Evolutionary conservation across 495 filamentous ascomycete species (phyloP).

Genomic region (Pyrenopolyporus hunteri): DNA sequence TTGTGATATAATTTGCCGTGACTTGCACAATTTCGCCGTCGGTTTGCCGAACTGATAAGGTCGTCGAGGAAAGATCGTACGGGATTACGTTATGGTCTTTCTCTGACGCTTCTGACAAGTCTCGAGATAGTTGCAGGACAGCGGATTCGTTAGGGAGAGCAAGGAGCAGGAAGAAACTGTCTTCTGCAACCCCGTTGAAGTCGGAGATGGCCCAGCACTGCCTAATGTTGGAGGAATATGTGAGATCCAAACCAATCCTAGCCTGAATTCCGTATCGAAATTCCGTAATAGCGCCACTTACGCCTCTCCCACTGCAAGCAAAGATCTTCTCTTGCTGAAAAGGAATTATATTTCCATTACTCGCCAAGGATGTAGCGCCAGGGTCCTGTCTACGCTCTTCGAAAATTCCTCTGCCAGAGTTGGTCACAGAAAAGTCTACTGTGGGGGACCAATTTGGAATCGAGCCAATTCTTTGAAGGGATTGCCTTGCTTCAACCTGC

Average conservation of each 20-base stretch:
- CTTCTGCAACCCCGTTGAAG: slow-evolving; percentile 13
- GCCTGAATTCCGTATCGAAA: slow-evolving; percentile 75
- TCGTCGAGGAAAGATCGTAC: slow-evolving; percentile 59
- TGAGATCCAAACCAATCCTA: slow-evolving; percentile 62
- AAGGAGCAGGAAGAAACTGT: slow-evolving; percentile 53
- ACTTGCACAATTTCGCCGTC: slow-evolving; percentile 57
- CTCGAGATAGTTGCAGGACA: slow-evolving; percentile 46
- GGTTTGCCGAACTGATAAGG: slow-evolving; percentile 56
- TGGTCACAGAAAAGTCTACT: slow-evolving; percentile 68
- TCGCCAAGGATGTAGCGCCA: background rate
- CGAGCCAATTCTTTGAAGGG: slow-evolving; percentile 53
- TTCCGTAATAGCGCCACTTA: slow-evolving; percentile 69
- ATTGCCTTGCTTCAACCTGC: slow-evolving; percentile 50
- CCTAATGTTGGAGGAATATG: slow-evolving; percentile 49
- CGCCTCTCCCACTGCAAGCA: slow-evolving; percentile 62
- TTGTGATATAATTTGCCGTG: slow-evolving; percentile 56
- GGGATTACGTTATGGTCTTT: slow-evolving; percentile 47
- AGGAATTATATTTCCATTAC: slow-evolving; percentile 9
- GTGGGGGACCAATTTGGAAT: slow-evolving; percentile 83
- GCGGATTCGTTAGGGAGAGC: slow-evolving; percentile 54
- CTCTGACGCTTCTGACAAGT: slow-evolving; percentile 45
- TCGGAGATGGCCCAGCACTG: slow-evolving; percentile 53
- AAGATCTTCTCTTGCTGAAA: slow-evolving; percentile 59
- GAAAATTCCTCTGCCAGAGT: slow-evolving; percentile 23
- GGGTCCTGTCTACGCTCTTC: slow-evolving; percentile 17